phyloP scores from a whole-genome alignment of 2,329 filamentous ascomycete genomes.

The Hymenotorrendiella dingleyae region DNA sequence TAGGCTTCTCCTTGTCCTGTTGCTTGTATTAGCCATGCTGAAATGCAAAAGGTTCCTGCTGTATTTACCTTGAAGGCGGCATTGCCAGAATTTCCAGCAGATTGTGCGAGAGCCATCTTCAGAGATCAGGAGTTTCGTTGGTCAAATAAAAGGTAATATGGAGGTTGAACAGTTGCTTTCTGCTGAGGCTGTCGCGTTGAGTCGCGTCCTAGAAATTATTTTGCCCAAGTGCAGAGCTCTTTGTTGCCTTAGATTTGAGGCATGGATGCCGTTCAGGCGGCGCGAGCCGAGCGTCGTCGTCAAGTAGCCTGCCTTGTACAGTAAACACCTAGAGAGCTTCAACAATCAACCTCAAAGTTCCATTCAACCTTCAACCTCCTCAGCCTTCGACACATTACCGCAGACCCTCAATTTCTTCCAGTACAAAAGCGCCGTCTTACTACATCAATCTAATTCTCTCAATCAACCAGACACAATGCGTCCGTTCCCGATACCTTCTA shows the following conservation, averaged over 20 bases:
- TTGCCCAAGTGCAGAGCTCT: not conserved
- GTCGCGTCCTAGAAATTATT: constrained; percentile 19
- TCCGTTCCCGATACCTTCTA: not conserved
- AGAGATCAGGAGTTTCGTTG: constrained; percentile 9
- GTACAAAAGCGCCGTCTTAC: too few relatives aligned
- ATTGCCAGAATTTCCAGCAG: constrained; percentile 45
- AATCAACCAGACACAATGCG: constrained; percentile 5
- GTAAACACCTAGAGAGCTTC: constrained; percentile 4
- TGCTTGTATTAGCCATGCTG: constrained; percentile 23
- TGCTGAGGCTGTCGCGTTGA: constrained; percentile 20
- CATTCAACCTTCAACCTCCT: not conserved
- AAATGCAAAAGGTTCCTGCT: constrained; percentile 16
- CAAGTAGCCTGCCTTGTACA: constrained; percentile 22
- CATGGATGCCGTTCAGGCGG: not conserved
- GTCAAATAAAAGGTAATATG: not conserved
- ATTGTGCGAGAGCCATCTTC: constrained; percentile 40
- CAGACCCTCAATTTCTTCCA: too few relatives aligned
- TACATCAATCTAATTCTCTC: too few relatives aligned
- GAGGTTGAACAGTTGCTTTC: constrained; percentile 2
- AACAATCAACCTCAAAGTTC: not conserved
- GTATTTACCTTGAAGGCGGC: constrained; percentile 57
- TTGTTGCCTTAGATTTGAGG: not conserved
- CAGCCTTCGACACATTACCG: not conserved
- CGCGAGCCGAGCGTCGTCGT: constrained; percentile 15
- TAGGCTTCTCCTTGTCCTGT: constrained; percentile 93